Conservation (phyloP, 139 green algal genomes). For the Zygnema cylindricum region DNA sequence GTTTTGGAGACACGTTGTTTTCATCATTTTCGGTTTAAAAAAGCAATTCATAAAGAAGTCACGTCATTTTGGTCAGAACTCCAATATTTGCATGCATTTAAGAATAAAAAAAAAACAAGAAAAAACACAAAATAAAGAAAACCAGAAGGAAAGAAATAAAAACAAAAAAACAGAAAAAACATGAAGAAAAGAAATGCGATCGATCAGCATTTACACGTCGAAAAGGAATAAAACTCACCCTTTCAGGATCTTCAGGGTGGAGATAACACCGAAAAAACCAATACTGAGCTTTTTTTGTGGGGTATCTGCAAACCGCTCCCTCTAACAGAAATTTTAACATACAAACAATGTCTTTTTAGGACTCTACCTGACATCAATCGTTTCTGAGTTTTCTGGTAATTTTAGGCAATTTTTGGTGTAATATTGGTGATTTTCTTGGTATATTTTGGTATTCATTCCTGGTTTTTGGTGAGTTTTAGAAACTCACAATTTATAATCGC, state of each 20-base stretch:
- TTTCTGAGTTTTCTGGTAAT: background rate
- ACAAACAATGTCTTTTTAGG: no score
- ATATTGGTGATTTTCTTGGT: background rate
- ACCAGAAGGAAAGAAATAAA: constrained; percentile 3
- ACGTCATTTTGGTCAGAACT: no score
- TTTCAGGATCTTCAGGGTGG: constrained; percentile 20
- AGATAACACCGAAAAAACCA: constrained; percentile 81
- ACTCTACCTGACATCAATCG: no score
- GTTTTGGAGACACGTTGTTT: no score
- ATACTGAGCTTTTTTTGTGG: constrained; percentile 45
- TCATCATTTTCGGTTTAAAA: no score
- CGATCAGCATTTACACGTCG: no score
- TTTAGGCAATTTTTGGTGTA: background rate
- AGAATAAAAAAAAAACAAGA: background rate
- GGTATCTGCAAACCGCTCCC: constrained; percentile 41
- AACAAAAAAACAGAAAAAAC: background rate
- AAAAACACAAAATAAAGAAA: background rate
- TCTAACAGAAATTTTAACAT: no score
- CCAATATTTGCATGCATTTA: background rate
- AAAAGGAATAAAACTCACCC: constrained; percentile 8
- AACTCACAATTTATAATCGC: constrained; percentile 78
- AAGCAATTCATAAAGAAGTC: no score
- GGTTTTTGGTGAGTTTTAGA: background rate
- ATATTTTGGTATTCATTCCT: background rate
- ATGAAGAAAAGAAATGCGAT: background rate